These are phyloP conservation scores for Penicillium roqueforti DNA, from an alignment of 495 filamentous ascomycete species.

Conservation along the genomic window DNA sequence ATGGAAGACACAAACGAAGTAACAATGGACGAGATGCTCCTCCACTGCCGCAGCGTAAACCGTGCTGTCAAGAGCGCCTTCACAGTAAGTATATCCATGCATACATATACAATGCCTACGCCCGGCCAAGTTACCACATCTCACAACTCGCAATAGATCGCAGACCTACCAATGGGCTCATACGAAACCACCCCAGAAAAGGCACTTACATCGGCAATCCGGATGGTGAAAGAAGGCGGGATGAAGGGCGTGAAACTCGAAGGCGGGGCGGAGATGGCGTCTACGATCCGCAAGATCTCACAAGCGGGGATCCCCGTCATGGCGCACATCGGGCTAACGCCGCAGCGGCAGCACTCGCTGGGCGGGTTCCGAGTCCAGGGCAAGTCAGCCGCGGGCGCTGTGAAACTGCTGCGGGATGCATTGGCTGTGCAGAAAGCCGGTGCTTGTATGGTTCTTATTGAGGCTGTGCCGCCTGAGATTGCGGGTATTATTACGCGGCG, in stretches of 20 bases:
- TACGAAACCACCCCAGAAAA: constrained; percentile 89
- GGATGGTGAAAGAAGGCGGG: constrained; percentile 85
- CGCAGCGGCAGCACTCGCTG: constrained; percentile 85
- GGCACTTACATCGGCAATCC: constrained; percentile 78
- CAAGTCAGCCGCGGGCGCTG: constrained; percentile 67
- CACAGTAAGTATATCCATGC: constrained; percentile 56
- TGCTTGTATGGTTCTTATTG: constrained; percentile 77
- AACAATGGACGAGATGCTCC: constrained; percentile 83
- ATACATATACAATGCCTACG: background rate
- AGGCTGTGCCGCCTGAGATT: constrained; percentile 89
- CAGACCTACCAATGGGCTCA: constrained; percentile 94
- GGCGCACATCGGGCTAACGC: constrained; percentile 88
- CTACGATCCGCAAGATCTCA: constrained; percentile 81
- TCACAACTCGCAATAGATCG: constrained; percentile 52
- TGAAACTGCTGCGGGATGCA: constrained; percentile 80
- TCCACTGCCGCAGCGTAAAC: constrained; percentile 89
- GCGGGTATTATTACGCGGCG: constrained; percentile 76
- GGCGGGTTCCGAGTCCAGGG: constrained; percentile 96
- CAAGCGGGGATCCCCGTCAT: constrained; percentile 89
- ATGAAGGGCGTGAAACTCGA: constrained; percentile 90
- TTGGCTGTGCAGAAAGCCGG: constrained; percentile 87
- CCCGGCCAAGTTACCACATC: background rate
- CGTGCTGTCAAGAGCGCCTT: constrained; percentile 78
- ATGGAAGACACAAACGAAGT: constrained; percentile 95
- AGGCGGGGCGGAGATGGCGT: constrained; percentile 82